Evolutionary conservation across 2,329 filamentous ascomycete genomes (phyloP), one percentile per base, ranked within the genome.

Genomic region (Cyphellophora europaea): DNA sequence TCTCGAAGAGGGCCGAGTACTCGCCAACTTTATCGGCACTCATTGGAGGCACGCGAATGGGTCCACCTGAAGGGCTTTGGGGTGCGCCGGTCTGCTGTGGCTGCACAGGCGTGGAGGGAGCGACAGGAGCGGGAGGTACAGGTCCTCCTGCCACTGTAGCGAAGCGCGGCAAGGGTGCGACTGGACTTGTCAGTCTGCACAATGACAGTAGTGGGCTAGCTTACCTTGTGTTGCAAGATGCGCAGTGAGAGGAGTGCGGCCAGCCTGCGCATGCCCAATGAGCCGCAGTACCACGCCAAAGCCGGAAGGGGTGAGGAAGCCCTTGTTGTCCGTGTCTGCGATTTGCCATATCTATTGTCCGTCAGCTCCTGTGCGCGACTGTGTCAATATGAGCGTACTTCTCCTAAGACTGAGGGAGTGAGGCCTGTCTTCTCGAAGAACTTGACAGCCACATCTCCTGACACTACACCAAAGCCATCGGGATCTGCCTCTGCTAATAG

Each of bases 341-440:
- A 98, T 91, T 65, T 96, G 89, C 91, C 91, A 98, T 71, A 98
- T 96, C 83, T 94, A 60, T 40, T 45, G 28, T 21, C 6, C 21
- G 36, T 43, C 32, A 44, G 32, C 28, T 18, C n/a, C 23, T 19
- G 12, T 8, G 13, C 11, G 14, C 6, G 8, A 13, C 30, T 16
- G 6, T n/a, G 11, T 17, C n/a, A 10, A 8, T 18, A 13, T 14
- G 27, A 27, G 11, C 76, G 49, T 63, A 89, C 84, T 75, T 93
- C 80, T 60, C 89, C 91, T 40, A 98, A 71, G 32, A 91, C 72
- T 43, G 84, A 78, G 35, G 88, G 85, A 42, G 89, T 78, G 32
- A 98, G 71, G 49, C 83, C 80, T 30, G 91, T 96, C 69, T 91
- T 91, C 62, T 96, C 88, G 56, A 98, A 98, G 69, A 98, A 96